phyloP scores from a whole-genome alignment of 2,329 filamentous ascomycete species.

The Fusarium sp. region DNA sequence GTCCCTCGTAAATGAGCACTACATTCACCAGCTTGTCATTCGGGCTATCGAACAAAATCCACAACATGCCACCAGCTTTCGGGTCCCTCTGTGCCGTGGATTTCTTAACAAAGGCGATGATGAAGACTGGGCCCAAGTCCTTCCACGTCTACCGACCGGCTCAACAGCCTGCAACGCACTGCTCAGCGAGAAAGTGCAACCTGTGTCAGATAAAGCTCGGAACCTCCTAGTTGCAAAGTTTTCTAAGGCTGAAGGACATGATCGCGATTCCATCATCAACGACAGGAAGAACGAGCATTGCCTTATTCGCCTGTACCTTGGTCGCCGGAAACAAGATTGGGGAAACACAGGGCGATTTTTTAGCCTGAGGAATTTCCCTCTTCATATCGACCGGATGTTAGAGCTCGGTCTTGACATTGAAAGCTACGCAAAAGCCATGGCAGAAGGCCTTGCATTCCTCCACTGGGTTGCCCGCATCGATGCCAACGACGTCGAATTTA shows the following conservation, averaged over 20 bases:
- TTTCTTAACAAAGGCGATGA: conserved; percentile 18
- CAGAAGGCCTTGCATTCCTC: conserved; percentile 64
- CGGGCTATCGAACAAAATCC: neutral
- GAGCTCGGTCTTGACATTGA: conserved; percentile 54
- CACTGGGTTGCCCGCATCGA: conserved; percentile 65
- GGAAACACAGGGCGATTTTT: conserved; percentile 46
- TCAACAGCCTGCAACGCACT: conserved; percentile 48
- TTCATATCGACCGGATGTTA: conserved; percentile 66
- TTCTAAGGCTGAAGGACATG: conserved; percentile 22
- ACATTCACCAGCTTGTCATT: conserved; percentile 21
- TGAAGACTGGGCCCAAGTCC: conserved; percentile 29
- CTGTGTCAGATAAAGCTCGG: conserved; percentile 31
- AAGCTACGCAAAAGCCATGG: conserved; percentile 62
- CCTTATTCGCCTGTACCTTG: conserved; percentile 65
- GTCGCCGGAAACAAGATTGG: conserved; percentile 49
- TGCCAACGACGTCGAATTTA: conserved; percentile 70
- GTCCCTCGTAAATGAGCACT: conserved; percentile 38
- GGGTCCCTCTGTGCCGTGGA: conserved; percentile 3
- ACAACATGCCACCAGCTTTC: conserved; percentile 11
- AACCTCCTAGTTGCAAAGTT: conserved; percentile 41
- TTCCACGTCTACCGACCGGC: conserved; percentile 37
- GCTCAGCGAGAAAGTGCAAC: conserved; percentile 51
- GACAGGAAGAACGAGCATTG: conserved; percentile 61
- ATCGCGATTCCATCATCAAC: conserved; percentile 2
- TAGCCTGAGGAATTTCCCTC: conserved; percentile 64